Conservation (phyloP, 495 filamentous ascomycete genomes). For the Neurospora sp. region DNA sequence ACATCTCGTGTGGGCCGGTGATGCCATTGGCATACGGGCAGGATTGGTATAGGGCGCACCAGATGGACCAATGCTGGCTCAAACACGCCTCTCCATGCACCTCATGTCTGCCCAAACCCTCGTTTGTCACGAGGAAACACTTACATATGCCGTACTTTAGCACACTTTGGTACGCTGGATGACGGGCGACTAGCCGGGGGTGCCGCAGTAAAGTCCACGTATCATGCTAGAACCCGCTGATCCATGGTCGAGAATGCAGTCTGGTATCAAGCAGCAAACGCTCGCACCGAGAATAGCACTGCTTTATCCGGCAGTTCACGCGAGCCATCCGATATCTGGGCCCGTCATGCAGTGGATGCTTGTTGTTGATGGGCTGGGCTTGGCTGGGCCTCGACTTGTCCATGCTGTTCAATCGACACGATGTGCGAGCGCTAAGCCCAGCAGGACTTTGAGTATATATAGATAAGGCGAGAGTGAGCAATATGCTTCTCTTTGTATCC, state of each 20-base stretch:
- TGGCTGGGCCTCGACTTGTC: slow-evolving; percentile 3
- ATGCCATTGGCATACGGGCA: not conserved
- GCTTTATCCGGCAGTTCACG: not conserved
- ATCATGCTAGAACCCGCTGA: slow-evolving; percentile 20
- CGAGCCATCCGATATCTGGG: not conserved
- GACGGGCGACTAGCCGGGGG: slow-evolving; percentile 10
- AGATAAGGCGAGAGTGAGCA: not conserved
- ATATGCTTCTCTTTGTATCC: not conserved
- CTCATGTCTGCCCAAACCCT: not conserved
- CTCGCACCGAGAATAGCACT: not conserved
- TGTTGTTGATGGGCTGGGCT: not conserved
- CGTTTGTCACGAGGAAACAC: slow-evolving; percentile 8
- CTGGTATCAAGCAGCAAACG: not conserved
- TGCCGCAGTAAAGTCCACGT: slow-evolving; percentile 12
- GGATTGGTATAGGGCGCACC: not conserved
- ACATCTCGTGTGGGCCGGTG: not conserved
- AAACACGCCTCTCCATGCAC: not conserved
- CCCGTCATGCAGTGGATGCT: slow-evolving; percentile 4
- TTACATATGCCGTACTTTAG: not conserved
- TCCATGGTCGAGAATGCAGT: slow-evolving; percentile 11
- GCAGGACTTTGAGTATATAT: not conserved
- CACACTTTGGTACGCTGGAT: not conserved
- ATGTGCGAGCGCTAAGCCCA: not conserved
- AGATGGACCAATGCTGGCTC: not conserved
- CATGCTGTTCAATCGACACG: slow-evolving; percentile 1